These are phyloP conservation scores for sorghum (Sorghum bicolor) DNA, from an alignment of 176 grass and related monocot species.

Conservation along the genomic window Sorghum_bicolor_NCBIv3 NC_012874.2:54661001-54661500, in stretches of 20 bases:
- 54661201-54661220: no score
- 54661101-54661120: not conserved
- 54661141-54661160: not conserved
- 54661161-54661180: not conserved
- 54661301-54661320: not conserved
- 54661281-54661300: not conserved
- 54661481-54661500: no score
- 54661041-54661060: slow-evolving; percentile 90
- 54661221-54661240: not conserved
- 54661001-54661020: slow-evolving; percentile 39
- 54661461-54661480: no score
- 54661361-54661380: not conserved
- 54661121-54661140: not conserved
- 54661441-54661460: not conserved
- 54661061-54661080: slow-evolving; percentile 77
- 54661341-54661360: not conserved
- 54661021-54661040: slow-evolving; percentile 93
- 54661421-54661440: not conserved
- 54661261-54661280: not conserved
- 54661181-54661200: not conserved
- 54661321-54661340: not conserved
- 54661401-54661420: not conserved
- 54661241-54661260: not conserved
- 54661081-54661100: slow-evolving; percentile 74
- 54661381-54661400: not conserved